phyloP scores from a whole-genome alignment of 2,329 filamentous ascomycete genomes.

The Colletotrichum simmondsii region DNA sequence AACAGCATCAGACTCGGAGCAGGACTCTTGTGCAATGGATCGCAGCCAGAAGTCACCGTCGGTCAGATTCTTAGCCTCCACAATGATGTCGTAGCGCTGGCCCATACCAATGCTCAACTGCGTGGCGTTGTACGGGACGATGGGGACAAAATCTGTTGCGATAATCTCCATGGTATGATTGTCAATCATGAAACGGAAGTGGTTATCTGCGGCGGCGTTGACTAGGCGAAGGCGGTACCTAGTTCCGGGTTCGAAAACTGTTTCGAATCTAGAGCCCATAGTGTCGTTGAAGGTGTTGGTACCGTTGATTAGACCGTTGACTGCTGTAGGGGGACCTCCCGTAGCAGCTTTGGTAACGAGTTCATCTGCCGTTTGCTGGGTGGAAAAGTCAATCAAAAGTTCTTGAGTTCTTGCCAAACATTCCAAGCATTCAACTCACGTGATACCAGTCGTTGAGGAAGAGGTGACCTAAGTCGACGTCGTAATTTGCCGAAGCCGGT shows the following conservation, averaged over 20 bases:
- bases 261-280: constrained; percentile 46
- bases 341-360: constrained; percentile 43
- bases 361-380: constrained; percentile 47
- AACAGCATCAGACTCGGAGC: constrained; percentile 50
- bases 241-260: constrained; percentile 52
- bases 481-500: constrained; percentile 67
- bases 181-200: constrained; percentile 63
- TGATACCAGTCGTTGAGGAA: constrained; percentile 71
- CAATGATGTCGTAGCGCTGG: constrained; percentile 57
- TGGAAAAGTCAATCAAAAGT: no score
- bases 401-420: no score
- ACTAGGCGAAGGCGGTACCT: constrained; percentile 60
- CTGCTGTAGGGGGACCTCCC: constrained; percentile 47
- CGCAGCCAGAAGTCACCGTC: constrained; percentile 60
- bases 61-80: constrained; percentile 49
- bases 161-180: constrained; percentile 69
- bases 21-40: constrained; percentile 53
- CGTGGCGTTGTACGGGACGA: constrained; percentile 63
- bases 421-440: neutral
- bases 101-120: constrained; percentile 61
- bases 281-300: constrained; percentile 50
- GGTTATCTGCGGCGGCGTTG: constrained; percentile 56
- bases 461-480: constrained; percentile 70
- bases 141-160: constrained; percentile 65
- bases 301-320: constrained; percentile 59